phyloP scores from a whole-genome alignment of 371 early-diverging fungal genomes.

The Mucor indicus region DNA sequence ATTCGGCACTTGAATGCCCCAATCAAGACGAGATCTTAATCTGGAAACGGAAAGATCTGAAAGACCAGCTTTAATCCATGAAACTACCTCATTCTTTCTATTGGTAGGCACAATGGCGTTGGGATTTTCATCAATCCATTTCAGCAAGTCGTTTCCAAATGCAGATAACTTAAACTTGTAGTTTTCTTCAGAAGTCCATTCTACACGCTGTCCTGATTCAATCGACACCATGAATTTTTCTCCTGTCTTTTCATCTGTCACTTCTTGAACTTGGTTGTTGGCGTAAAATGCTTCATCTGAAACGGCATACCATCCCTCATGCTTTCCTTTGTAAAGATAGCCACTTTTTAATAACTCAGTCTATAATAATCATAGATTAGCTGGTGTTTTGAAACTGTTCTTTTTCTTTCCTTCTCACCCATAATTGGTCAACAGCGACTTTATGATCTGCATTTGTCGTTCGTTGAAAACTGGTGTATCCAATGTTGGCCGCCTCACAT shows the following conservation, averaged over 20 bases:
- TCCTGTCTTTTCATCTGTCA: slow-evolving; percentile 57
- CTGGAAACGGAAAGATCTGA: slow-evolving; percentile 88
- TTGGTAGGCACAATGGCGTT: slow-evolving; percentile 61
- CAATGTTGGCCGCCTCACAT: slow-evolving; percentile 69
- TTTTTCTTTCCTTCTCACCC: slow-evolving; percentile 50
- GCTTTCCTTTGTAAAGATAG: slow-evolving; percentile 86
- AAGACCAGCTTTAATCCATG: slow-evolving; percentile 52
- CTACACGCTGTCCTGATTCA: slow-evolving; percentile 84
- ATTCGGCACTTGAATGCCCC: slow-evolving; percentile 94
- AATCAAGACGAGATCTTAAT: slow-evolving; percentile 70
- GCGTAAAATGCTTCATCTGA: slow-evolving; percentile 95
- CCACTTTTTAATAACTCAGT: slow-evolving; percentile 63
- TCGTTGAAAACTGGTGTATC: slow-evolving; percentile 81
- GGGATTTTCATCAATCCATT: slow-evolving; percentile 69
- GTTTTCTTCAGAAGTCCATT: slow-evolving; percentile 91
- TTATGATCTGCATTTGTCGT: slow-evolving; percentile 83
- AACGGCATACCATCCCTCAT: slow-evolving; percentile 95
- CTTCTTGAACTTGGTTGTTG: slow-evolving; percentile 67
- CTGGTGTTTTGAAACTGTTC: neutral
- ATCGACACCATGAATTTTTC: slow-evolving; percentile 57
- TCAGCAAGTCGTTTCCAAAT: slow-evolving; percentile 56
- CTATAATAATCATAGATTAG: slow-evolving; percentile 27
- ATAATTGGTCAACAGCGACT: slow-evolving; percentile 69
- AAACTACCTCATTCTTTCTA: slow-evolving; percentile 59
- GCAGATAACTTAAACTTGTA: slow-evolving; percentile 84